These are phyloP conservation scores for Ustulina deusta DNA, from an alignment of 2,329 filamentous ascomycete species.

Conservation along the genomic window DNA sequence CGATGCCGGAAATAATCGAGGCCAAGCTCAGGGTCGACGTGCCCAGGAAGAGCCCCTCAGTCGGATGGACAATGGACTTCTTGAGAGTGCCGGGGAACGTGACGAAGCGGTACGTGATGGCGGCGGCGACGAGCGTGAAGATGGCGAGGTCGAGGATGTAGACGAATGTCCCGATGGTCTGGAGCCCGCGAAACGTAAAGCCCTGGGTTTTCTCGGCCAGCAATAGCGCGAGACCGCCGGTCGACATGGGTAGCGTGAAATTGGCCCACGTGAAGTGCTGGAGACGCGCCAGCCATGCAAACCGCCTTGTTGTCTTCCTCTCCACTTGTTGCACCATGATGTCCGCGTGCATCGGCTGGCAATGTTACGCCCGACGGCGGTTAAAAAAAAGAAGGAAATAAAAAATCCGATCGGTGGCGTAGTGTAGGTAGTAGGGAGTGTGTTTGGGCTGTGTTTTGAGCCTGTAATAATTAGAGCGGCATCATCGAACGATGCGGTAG, in stretches of 20 bases:
- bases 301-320: not conserved
- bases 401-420: not conserved
- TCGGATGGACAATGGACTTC: slow-evolving; percentile 60
- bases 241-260: slow-evolving; percentile 61
- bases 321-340: not conserved
- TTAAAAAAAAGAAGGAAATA: not conserved
- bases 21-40: slow-evolving; percentile 55
- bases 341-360: not conserved
- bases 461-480: not conserved
- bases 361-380: not conserved
- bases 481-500: not conserved
- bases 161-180: slow-evolving; percentile 63
- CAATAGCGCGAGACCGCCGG: slow-evolving; percentile 59
- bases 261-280: slow-evolving; percentile 61
- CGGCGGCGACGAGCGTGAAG: slow-evolving; percentile 54
- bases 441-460: not conserved
- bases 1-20: slow-evolving; percentile 57
- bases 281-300: slow-evolving; percentile 43
- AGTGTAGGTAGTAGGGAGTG: not conserved
- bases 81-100: slow-evolving; percentile 58
- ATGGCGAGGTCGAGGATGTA: slow-evolving; percentile 63
- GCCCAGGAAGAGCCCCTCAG: slow-evolving; percentile 63
- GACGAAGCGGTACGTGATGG: slow-evolving; percentile 58
- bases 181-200: slow-evolving; percentile 60
- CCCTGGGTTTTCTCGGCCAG: slow-evolving; percentile 56